These are phyloP conservation scores for Drechmeria coniospora DNA, from an alignment of 2,329 filamentous ascomycete species.

Conservation along the genomic window DNA sequence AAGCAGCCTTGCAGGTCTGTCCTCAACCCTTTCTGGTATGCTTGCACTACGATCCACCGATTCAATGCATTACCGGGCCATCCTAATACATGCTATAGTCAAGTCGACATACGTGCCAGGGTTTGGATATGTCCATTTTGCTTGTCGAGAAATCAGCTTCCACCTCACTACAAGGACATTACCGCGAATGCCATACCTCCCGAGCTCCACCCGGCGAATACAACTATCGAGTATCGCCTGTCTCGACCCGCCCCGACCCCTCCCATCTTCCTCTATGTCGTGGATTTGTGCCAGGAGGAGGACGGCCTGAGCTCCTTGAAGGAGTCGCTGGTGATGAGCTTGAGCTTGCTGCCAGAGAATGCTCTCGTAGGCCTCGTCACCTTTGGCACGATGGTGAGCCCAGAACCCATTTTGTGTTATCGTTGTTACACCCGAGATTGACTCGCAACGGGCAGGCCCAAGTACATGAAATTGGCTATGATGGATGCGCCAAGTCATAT, in stretches of 20 bases:
- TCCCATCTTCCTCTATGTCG: slow-evolving; percentile 75
- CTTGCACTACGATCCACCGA: no score
- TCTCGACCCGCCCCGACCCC: slow-evolving; percentile 71
- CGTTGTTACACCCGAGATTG: background rate
- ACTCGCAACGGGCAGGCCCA: slow-evolving; percentile 36
- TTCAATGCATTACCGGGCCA: no score
- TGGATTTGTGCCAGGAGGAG: slow-evolving; percentile 79
- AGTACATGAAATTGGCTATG: slow-evolving; percentile 96
- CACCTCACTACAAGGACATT: slow-evolving; percentile 82
- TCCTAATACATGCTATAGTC: slow-evolving; percentile 30
- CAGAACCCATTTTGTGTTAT: background rate
- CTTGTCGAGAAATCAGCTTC: slow-evolving; percentile 66
- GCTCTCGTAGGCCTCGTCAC: slow-evolving; percentile 73
- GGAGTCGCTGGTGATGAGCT: slow-evolving; percentile 73
- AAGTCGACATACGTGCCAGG: slow-evolving; percentile 69
- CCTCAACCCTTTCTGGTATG: slow-evolving; percentile 90
- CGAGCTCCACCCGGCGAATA: slow-evolving; percentile 67
- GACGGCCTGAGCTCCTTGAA: slow-evolving; percentile 71
- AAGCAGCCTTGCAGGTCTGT: slow-evolving; percentile 92
- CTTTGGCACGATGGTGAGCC: slow-evolving; percentile 75
- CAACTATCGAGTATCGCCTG: slow-evolving; percentile 79
- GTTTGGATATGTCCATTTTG: slow-evolving; percentile 88
- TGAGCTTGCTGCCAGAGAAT: slow-evolving; percentile 68
- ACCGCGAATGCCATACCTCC: slow-evolving; percentile 69
- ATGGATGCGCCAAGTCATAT: slow-evolving; percentile 95